A percentile compares a stretch with the other conserved stretches of the same genome.
Evolutionary conservation across 2,329 filamentous ascomycete genomes (phyloP).

Genomic region (Monascus ruber): DNA sequence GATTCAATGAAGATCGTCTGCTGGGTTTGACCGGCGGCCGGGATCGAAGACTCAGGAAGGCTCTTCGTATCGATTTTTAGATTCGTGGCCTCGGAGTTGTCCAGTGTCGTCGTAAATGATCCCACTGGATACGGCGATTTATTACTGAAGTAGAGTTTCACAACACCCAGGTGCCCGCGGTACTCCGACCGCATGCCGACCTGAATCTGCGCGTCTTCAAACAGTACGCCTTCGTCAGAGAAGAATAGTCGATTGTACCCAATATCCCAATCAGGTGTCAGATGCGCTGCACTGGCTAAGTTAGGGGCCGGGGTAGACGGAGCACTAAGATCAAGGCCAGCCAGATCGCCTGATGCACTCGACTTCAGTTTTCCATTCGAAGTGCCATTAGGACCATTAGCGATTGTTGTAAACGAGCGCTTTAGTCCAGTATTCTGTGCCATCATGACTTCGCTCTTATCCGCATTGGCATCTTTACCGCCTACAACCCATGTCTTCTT

Average conservation of each 20-base stretch:
- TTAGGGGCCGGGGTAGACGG: slow-evolving; percentile 59
- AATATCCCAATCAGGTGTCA: slow-evolving; percentile 88
- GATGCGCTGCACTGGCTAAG: slow-evolving; percentile 78
- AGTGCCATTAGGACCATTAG: slow-evolving; percentile 29
- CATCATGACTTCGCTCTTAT: slow-evolving; percentile 67
- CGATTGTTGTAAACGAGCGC: slow-evolving; percentile 61
- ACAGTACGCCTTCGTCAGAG: slow-evolving; percentile 72
- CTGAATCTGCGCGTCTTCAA: slow-evolving; percentile 90
- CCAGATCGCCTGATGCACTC: slow-evolving; percentile 55
- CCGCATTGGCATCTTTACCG: slow-evolving; percentile 83
- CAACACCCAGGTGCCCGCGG: slow-evolving; percentile 82
- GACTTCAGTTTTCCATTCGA: slow-evolving; percentile 23
- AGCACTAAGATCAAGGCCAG: slow-evolving; percentile 67
- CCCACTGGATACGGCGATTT: slow-evolving; percentile 75
- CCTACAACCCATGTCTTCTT: slow-evolving; percentile 97
- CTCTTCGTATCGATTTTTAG: slow-evolving; percentile 80
- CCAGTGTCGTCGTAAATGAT: slow-evolving; percentile 88
- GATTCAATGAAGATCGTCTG: slow-evolving; percentile 94
- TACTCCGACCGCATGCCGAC: slow-evolving; percentile 89
- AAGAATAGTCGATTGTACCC: slow-evolving; percentile 79
- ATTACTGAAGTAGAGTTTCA: slow-evolving; percentile 94
- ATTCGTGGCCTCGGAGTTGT: slow-evolving; percentile 54
- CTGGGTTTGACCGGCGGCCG: slow-evolving; percentile 65
- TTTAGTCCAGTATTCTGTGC: slow-evolving; percentile 73
- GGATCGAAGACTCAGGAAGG: slow-evolving; percentile 71